Percentiles rank a stretch among this genome's conserved stretches.
Evolutionary conservation across 139 green algal genomes (phyloP).

Genomic region (Chlorella sp.): DNA sequence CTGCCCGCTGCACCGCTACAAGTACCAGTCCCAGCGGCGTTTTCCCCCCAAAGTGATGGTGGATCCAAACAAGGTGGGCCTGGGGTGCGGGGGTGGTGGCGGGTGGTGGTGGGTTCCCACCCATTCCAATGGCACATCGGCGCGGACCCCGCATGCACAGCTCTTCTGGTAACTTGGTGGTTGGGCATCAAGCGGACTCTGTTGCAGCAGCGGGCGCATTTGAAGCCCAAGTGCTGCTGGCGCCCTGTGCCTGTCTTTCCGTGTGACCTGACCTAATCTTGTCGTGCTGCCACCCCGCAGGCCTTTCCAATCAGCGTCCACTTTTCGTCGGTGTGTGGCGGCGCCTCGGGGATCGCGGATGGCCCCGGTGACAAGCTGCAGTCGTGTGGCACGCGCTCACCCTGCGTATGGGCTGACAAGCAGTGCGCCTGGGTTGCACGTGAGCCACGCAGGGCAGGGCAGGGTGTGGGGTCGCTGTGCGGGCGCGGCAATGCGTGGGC

Average conservation of each 20-base stretch:
- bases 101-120: no score
- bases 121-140: not conserved
- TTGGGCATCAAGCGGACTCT: not conserved
- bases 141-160: not conserved
- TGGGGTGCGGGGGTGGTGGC: not conserved
- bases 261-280: not conserved
- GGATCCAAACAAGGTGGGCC: not conserved
- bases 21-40: not conserved
- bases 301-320: not conserved
- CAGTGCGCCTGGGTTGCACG: not conserved
- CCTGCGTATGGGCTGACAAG: not conserved
- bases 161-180: not conserved
- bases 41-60: not conserved
- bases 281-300: not conserved
- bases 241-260: not conserved
- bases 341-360: not conserved
- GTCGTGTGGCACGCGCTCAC: not conserved
- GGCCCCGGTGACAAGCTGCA: not conserved
- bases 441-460: not conserved
- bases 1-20: not conserved
- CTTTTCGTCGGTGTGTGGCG: not conserved
- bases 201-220: not conserved
- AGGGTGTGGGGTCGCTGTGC: not conserved
- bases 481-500: no score
- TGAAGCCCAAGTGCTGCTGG: not conserved